phyloP scores from a whole-genome alignment of 352 stramenopile genomes.

The Phytophthora idaei region DNA sequence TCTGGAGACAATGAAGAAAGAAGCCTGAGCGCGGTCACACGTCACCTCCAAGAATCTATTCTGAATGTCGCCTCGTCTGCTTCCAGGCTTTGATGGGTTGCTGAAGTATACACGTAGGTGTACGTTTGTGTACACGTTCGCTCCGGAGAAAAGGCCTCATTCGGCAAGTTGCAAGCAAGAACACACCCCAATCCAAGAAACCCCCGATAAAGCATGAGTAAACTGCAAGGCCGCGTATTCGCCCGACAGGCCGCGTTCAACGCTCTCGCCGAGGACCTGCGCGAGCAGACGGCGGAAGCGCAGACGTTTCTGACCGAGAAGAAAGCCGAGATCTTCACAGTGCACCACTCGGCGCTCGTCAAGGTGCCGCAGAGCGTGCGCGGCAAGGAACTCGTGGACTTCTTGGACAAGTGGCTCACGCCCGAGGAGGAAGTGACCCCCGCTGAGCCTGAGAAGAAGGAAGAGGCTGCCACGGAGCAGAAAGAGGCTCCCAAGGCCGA shows the following conservation, averaged over 20 bases:
- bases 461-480: conserved; percentile 16
- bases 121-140: conserved; percentile 8
- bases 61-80: conserved; percentile 4
- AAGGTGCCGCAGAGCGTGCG: conserved; percentile 51
- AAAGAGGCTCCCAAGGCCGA: conserved; percentile 18
- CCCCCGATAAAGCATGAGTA: conserved; percentile 21
- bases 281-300: conserved; percentile 33
- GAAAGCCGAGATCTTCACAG: conserved; percentile 47
- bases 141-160: conserved; percentile 24
- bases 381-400: conserved; percentile 53
- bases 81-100: conserved; percentile 23
- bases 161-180: conserved; percentile 37
- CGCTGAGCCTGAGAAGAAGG: conserved; percentile 24
- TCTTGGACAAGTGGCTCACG: conserved; percentile 49
- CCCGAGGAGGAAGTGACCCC: conserved; percentile 24
- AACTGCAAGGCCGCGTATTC: conserved; percentile 45
- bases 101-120: background rate
- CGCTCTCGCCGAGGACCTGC: conserved; percentile 35
- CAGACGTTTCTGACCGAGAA: conserved; percentile 47
- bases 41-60: background rate
- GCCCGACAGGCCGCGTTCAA: conserved; percentile 28
- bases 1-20: background rate
- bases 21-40: background rate
- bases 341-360: conserved; percentile 44
- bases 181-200: conserved; percentile 17